Base-by-base conservation (phyloP, 1,139 yeast species). In the Hemisphaericaspora xylanilytica region DNA sequence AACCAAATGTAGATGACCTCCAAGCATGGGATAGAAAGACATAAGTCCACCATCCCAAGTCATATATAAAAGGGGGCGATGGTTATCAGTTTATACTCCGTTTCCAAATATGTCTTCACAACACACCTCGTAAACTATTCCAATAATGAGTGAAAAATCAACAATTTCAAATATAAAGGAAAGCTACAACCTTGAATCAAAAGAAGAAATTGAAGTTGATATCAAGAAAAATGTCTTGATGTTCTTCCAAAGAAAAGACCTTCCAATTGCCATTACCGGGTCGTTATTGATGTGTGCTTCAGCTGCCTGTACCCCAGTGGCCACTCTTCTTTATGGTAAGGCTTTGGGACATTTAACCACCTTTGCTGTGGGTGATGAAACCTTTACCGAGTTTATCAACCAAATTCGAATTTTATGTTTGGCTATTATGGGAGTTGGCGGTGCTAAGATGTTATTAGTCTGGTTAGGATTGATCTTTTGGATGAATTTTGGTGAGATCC, bases 401-500 rank as follows among this genome's bases (percentile, higher is more conserved):
- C 70, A 70, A 11, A 64, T 81, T 5, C 64, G 73, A 21, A 46
- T 67, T 24, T 64, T 75, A 14, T 73, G 85, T 37, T 78, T 79
- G 45, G 63, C 78, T 4, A 65, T 86, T 3, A 67, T 81, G 46
- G 67, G 73, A 0, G 57, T 83, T 3, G 95, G 90, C 3, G 69
- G 70, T 0, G 79, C 69, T 0, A 66, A 78, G 27, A 61, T 77
- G 43, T 47, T 79, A 0, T 55, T 75, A 12, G 70, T 73, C 14
- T 81, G 86, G 82, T 36, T 68, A 0, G 78, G 84, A 20, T 68
- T 85, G 4, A 56, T 73, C 1, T 48, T 69, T 0, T 89, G 95
- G 87, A 77, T 83, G 73, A 55, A 65, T 18, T 68, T 84, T 41
- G 96, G 96, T 3, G 96, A 87, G 56, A 61, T 66, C 13, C 90